Evolutionary conservation across 495 filamentous ascomycete genomes (phyloP), one percentile per base, ranked within the genome.

Genomic region (Lepidopterella palustris): DNA sequence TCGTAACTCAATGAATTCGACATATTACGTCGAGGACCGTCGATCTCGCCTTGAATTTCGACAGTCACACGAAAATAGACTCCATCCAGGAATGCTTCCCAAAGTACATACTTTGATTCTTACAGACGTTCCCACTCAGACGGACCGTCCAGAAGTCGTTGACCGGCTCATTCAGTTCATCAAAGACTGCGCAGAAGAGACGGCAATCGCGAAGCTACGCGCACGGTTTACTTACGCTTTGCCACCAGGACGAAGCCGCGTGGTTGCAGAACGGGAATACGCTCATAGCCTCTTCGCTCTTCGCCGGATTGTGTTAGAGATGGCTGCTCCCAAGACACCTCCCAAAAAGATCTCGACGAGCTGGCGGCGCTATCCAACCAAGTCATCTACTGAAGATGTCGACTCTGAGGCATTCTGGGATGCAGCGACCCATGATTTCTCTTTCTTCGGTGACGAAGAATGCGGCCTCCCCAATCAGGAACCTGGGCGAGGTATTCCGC

Each of bases 401-500:
- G 84, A 87, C 60, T 77, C 75, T 10, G 84, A 87, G 67, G 70
- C 76, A 3, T 77, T 87, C 13, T 85, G 82, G 82, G 74, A 79
- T 31, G 82, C 81, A 23, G 80, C 81, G 6, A 73, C 77, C 40
- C 70, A 77, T 26, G 84, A 87, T 60, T 87, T 85, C 60, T 83
- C 80, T 39, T 87, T 87, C 71, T 87, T 87, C 57, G 80, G 75
- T 1, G 81, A 83, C 48, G 81, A 81, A 39, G 83, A 85, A 66
- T 81, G 78, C 27, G 80, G 80, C 5, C 70, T 84, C 5, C 80
- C 63, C 25, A 68, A 63, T 42, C 48, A 63, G 20, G 70, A 71
- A 40, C 58, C 62, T 28, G 59, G 55, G 13, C 59, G 57, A 1
- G 6, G n/a, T 20, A 23, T 62, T 25, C 63, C 63, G 3, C 53